These are phyloP conservation scores for Tuber brumale DNA, from an alignment of 495 filamentous ascomycete species.

Conservation along the genomic window DNA sequence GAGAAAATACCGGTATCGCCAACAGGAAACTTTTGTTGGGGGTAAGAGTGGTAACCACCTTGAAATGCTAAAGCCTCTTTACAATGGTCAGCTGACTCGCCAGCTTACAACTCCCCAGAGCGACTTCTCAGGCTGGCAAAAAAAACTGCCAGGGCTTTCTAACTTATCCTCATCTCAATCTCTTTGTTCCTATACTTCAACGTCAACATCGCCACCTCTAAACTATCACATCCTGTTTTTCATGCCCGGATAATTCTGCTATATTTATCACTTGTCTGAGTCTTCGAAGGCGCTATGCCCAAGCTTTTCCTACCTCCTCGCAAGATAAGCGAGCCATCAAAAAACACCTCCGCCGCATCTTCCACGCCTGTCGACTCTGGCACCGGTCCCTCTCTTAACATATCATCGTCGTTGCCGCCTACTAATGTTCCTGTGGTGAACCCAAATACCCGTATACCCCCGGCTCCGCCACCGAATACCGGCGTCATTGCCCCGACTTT, in stretches of 20 bases:
- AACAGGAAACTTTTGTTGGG: neutral
- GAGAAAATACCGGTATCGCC: neutral
- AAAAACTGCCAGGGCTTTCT: neutral
- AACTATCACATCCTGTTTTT: neutral
- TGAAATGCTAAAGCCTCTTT: neutral
- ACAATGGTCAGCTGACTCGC: neutral
- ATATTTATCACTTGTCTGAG: neutral
- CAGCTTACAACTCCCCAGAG: neutral
- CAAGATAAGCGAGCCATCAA: conserved; percentile 1
- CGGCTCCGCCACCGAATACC: neutral
- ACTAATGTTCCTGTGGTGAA: neutral
- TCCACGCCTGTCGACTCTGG: neutral
- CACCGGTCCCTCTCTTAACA: neutral
- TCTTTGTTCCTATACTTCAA: conserved; percentile 4
- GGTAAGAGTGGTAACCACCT: neutral
- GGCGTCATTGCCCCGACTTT: neutral
- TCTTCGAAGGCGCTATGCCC: neutral
- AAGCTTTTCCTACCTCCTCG: neutral
- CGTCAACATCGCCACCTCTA: neutral
- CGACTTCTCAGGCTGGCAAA: neutral
- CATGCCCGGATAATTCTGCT: neutral
- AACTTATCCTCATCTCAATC: neutral
- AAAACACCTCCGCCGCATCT: neutral
- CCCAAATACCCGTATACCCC: neutral
- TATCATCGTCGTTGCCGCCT: neutral